phyloP scores from a whole-genome alignment of 2,329 filamentous ascomycete genomes.

The Pezicula rhizophila region DNA sequence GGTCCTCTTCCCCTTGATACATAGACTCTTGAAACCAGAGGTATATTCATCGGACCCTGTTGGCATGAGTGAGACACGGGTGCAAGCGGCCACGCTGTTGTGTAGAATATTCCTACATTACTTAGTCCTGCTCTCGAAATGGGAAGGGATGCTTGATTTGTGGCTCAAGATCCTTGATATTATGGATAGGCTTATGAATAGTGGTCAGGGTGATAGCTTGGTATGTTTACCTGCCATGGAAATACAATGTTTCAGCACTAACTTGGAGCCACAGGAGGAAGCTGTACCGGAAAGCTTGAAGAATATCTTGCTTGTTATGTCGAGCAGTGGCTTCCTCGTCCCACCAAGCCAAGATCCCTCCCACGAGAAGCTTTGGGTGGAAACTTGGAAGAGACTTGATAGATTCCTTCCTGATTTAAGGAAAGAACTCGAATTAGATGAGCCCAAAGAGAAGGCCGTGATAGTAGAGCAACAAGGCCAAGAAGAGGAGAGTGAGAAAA shows the following conservation, averaged over 20 bases:
- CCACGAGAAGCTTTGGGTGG: slow-evolving; percentile 52
- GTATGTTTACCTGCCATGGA: slow-evolving; percentile 45
- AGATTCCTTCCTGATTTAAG: slow-evolving; percentile 57
- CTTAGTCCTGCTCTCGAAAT: slow-evolving; percentile 74
- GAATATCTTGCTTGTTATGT: slow-evolving; percentile 94
- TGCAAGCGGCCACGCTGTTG: slow-evolving; percentile 83
- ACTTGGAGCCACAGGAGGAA: slow-evolving; percentile 60
- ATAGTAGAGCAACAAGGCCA: background rate
- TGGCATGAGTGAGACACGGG: slow-evolving; percentile 92
- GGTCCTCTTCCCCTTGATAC: slow-evolving; percentile 86
- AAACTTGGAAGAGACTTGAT: slow-evolving; percentile 61
- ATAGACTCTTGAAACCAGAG: slow-evolving; percentile 84
- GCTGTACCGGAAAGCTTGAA: slow-evolving; percentile 93
- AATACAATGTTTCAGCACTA: slow-evolving; percentile 5
- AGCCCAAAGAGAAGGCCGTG: slow-evolving; percentile 15
- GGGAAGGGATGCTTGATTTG: slow-evolving; percentile 83
- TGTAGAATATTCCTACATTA: slow-evolving; percentile 97
- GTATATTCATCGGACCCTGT: slow-evolving; percentile 85
- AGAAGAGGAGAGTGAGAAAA: background rate
- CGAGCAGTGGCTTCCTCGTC: slow-evolving; percentile 77
- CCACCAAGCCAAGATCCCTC: slow-evolving; percentile 54
- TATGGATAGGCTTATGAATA: slow-evolving; percentile 94
- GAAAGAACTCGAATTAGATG: slow-evolving; percentile 50
- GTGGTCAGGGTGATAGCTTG: slow-evolving; percentile 82
- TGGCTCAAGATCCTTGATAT: slow-evolving; percentile 92